These are phyloP conservation scores for Microbotryum intermedium DNA, from an alignment of 1,284 basidiomycete genomes.

Conservation along the genomic window DNA sequence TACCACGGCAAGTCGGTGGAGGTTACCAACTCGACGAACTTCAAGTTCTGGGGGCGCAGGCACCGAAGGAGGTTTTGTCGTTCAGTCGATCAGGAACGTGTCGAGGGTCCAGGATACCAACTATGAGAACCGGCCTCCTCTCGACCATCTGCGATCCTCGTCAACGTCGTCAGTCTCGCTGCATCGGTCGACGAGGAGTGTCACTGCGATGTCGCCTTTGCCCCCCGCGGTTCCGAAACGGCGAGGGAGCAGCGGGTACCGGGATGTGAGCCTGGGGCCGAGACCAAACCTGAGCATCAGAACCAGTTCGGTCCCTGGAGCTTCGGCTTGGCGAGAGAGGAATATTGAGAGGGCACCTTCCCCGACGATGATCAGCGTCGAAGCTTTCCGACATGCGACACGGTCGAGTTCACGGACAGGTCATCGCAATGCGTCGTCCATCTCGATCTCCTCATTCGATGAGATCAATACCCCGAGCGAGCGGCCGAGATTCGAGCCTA, in stretches of 20 bases:
- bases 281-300: too few species aligned
- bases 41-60: not conserved
- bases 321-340: too few species aligned
- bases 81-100: constrained; percentile 25
- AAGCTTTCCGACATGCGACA: constrained; percentile 21
- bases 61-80: constrained; percentile 19
- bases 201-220: constrained; percentile 8
- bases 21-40: too few species aligned
- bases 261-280: too few species aligned
- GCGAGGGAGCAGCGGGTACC: not conserved
- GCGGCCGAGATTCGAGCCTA: constrained; percentile 23
- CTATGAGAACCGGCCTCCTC: too few species aligned
- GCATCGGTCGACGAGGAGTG: constrained; percentile 6
- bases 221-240: not conserved
- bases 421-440: constrained; percentile 1
- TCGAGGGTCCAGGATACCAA: constrained; percentile 25
- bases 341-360: constrained; percentile 14
- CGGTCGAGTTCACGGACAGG: constrained; percentile 6
- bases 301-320: too few species aligned
- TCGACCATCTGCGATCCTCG: constrained; percentile 5
- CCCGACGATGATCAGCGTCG: constrained; percentile 24
- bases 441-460: constrained; percentile 15
- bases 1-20: too few species aligned
- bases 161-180: not conserved
- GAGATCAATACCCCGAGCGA: not conserved